Conservation (phyloP, 129 eudicot genomes). For the Calendula officinalis region DNA sequence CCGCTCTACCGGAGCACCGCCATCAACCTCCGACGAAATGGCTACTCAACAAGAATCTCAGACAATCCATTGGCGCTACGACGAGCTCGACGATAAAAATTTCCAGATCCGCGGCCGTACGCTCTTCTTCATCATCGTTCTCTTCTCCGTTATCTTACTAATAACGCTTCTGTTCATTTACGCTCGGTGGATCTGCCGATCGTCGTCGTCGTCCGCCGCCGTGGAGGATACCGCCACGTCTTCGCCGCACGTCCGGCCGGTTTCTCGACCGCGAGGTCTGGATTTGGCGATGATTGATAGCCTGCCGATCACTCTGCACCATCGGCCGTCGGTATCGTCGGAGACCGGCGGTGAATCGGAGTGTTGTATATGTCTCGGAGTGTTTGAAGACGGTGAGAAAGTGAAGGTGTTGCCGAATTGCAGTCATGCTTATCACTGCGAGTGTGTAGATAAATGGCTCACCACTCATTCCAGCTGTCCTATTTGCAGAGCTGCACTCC, state of each 20-base stretch:
- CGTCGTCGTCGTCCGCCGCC: constrained; percentile 35
- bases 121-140: constrained; percentile 61
- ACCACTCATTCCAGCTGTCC: constrained; percentile 71
- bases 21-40: constrained; percentile 21
- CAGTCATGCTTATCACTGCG: constrained; percentile 72
- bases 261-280: constrained; percentile 40
- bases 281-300: constrained; percentile 39
- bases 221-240: constrained; percentile 28
- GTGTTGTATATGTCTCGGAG: constrained; percentile 82
- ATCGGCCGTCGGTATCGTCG: constrained; percentile 19
- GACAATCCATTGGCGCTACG: constrained; percentile 69
- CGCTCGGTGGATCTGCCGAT: constrained; percentile 72
- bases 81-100: constrained; percentile 69
- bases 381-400: constrained; percentile 67
- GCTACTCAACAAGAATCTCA: constrained; percentile 34
- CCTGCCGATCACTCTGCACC: constrained; percentile 53
- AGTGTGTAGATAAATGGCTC: constrained; percentile 87
- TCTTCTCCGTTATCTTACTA: constrained; percentile 52
- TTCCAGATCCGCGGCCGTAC: constrained; percentile 83
- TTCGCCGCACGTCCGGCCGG: constrained; percentile 23
- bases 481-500: constrained; percentile 65
- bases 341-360: constrained; percentile 36
- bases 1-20: constrained; percentile 13
- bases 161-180: constrained; percentile 54
- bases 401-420: constrained; percentile 78